Evolutionary conservation across 1,284 basidiomycete species (phyloP).

Genomic region (Salmacisia buchloeana): DNA sequence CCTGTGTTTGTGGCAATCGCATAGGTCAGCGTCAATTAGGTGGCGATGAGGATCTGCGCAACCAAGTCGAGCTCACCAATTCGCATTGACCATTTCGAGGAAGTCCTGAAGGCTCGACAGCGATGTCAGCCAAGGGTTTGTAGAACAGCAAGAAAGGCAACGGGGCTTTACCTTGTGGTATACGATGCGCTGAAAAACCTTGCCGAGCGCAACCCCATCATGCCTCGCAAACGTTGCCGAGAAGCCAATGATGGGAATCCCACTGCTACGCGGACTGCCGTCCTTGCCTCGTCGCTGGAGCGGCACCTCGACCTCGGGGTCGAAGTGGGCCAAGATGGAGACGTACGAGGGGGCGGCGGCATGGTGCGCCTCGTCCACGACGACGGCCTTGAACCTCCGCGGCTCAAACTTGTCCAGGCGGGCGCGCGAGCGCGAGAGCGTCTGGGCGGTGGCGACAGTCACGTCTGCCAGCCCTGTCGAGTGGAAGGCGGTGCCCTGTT

Average conservation of each 20-base stretch:
- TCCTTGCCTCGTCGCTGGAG: neutral
- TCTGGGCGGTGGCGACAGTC: conserved; percentile 87
- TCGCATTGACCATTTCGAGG: conserved; percentile 76
- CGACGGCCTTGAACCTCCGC: conserved; percentile 66
- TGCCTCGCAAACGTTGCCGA: conserved; percentile 90
- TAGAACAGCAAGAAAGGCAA: conserved; percentile 53
- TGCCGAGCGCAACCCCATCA: conserved; percentile 80
- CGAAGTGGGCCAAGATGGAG: conserved; percentile 69
- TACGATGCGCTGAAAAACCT: conserved; percentile 83
- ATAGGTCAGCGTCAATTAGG: too few relatives aligned
- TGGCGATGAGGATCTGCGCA: too few relatives aligned
- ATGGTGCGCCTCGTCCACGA: conserved; percentile 75
- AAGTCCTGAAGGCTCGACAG: neutral
- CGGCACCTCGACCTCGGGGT: conserved; percentile 51
- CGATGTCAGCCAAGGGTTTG: conserved; percentile 49
- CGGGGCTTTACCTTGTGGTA: conserved; percentile 83
- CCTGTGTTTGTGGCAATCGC: too few relatives aligned
- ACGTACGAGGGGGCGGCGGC: conserved; percentile 83
- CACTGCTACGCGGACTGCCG: neutral
- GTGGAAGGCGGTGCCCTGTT: conserved; percentile 71
- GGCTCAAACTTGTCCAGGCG: conserved; percentile 78
- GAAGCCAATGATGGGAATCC: conserved; percentile 83
- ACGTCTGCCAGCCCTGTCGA: conserved; percentile 80
- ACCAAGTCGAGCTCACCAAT: too few relatives aligned
- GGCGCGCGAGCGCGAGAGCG: conserved; percentile 60